Base-by-base conservation (phyloP, 2,329 filamentous ascomycete species). In the Tolypocladium nubicola region DNA sequence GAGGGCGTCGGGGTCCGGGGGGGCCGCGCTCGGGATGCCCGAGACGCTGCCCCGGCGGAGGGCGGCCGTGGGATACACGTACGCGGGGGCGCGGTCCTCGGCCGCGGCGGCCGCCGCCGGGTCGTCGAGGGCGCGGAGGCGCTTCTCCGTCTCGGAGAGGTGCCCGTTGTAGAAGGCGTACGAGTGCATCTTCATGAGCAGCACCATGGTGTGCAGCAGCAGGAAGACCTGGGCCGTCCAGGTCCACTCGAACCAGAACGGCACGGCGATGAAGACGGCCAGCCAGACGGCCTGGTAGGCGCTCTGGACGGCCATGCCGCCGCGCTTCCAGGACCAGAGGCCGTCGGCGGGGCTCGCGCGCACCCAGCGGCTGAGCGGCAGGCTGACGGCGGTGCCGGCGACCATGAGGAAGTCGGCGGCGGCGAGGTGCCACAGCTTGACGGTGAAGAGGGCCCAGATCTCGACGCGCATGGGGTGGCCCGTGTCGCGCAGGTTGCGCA, bases 181-280 rank as follows among this genome's bases (percentile, higher is more conserved):
- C 7, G 92, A 97, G 71, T 99, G 94, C 85, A 97, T 94, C 78
- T 99, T 99, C 94, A 99, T 99, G 54, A 97, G 84, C 23, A 99
- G 79, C 9, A 90, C 87, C 73, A 99, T 84, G 49, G 91, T 87
- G 72, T 99, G 94, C 39, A 99, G 78, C 13, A 92, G 87, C 64
- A 99, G 83, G 71, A 95, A 99, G 43, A 99, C 94, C 68, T 97
- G 94, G 3, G 93, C 87, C 0, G 94, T 99, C 94, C 94, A 99
- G 3, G 91, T 89, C 94, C 94, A 99, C 55, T 88, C 80, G 10
- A 95, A 79, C 64, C 87, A 72, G 63, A 97, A 97, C 0, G 94
- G 94, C 68, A 91, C 84, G 69, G 81, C 79, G 60, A 94, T 85
- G 93, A 93, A 97, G 60, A 93, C 76, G 1, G 78, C 71, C 37